Evolutionary conservation across 1,284 basidiomycete species (phyloP), one percentile per base, ranked within the genome.

Genomic region (Sutorius eximius): DNA sequence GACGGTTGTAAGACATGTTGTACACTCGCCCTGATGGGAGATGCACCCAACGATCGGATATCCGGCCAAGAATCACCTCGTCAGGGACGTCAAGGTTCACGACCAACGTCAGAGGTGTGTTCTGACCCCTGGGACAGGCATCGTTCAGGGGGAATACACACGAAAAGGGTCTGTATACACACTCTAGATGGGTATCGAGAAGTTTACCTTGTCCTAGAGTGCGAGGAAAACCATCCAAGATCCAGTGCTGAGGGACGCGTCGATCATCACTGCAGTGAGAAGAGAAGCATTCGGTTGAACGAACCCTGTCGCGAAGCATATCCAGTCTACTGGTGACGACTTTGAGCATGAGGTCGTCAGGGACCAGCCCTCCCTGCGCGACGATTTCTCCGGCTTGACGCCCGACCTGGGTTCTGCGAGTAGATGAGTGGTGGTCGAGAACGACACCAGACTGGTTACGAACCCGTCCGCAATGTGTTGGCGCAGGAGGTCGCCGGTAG

Each of bases 181-280:
- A 88, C 86, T 78, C 77, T 53, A 91, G 77, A 71, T 89, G 84
- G 18, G 75, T 74, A 67, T 98, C 92, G 11, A 99, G 80, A 43
- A 96, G 77, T 69, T 87, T 77, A 1, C 93, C 96, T 73, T 99
- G 96, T 16, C 83, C 85, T 2, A 96, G 73, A 3, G 96, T 99
- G 38, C 96, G 86, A 32, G 96, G 96, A 68, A 99, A 99, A 6
- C 96, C 96, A 66, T 99, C 96, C 34, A 99, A 74, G 60, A 98
- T 90, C 95, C 95, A 98, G 68, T 91, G 86, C 82, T 89, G 51
- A 18, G 15, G 48, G 33, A 33, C 58, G 29, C 1, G 51, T 61
- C 29, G 53, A 49, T 16, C 1, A 47, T 41, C 20, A 36, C 32
- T n/a, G 29, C 29, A n/a, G 4, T 13, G 41, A 40, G 8, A 33